Percentiles rank a stretch among this genome's conserved stretches.
phyloP scores from a whole-genome alignment of 495 filamentous ascomycete genomes.

The Friedmanniomyces endolithicus region DNA sequence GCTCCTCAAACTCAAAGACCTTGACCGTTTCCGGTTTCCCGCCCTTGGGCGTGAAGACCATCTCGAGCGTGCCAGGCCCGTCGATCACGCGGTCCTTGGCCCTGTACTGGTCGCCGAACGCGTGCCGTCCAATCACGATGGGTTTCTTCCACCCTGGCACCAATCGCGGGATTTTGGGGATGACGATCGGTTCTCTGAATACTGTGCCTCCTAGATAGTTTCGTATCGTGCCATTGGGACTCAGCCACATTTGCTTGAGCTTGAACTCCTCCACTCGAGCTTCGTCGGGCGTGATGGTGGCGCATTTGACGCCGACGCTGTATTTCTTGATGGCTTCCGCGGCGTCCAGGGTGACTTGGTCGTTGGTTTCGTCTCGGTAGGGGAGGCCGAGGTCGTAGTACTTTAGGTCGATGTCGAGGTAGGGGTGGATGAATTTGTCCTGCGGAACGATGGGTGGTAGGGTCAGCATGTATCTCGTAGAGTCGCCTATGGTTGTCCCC shows the following conservation, averaged over 20 bases:
- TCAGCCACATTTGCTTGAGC: constrained; percentile 99
- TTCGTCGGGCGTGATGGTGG: constrained; percentile 97
- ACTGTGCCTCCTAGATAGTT: constrained; percentile 93
- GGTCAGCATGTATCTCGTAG: too few species aligned
- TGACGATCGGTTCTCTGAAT: constrained; percentile 96
- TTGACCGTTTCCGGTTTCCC: constrained; percentile 76
- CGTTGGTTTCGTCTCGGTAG: constrained; percentile 90
- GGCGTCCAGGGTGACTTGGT: constrained; percentile 86
- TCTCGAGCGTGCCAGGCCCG: constrained; percentile 73
- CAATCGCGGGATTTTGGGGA: constrained; percentile 77
- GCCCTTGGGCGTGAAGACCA: constrained; percentile 79
- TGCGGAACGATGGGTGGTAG: too few species aligned
- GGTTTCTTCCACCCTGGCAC: constrained; percentile 96
- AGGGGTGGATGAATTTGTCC: constrained; percentile 59
- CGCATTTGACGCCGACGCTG: constrained; percentile 96
- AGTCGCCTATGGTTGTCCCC: too few species aligned
- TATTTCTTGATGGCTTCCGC: constrained; percentile 98
- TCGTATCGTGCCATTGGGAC: constrained; percentile 94
- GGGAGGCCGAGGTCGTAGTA: constrained; percentile 96
- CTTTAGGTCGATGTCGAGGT: constrained; percentile 93
- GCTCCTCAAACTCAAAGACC: constrained; percentile 68
- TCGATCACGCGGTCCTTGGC: constrained; percentile 77
- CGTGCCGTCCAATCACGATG: constrained; percentile 97
- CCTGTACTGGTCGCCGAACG: constrained; percentile 96
- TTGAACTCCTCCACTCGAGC: constrained; percentile 93